Conservation (phyloP, 2,329 filamentous ascomycete species). For the Fusarium heterosporum region DNA sequence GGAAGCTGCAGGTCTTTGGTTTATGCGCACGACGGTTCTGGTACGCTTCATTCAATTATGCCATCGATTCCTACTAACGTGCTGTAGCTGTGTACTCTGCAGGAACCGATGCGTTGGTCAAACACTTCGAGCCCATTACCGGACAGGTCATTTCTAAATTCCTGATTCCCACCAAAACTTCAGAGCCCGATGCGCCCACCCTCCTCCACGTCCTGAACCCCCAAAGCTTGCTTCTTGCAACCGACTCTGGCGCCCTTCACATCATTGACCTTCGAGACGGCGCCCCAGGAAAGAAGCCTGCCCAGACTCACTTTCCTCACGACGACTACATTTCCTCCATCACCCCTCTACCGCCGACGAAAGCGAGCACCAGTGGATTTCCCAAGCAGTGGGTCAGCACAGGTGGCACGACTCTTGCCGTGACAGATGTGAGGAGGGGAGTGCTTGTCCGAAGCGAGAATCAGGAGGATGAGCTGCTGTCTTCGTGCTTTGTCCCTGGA, state of each 20-base stretch:
- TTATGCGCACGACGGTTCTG: constrained; percentile 81
- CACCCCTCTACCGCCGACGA: constrained; percentile 81
- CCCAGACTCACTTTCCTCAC: constrained; percentile 87
- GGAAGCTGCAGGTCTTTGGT: constrained; percentile 87
- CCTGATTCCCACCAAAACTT: constrained; percentile 71
- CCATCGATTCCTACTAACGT: constrained; percentile 4
- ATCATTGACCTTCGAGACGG: constrained; percentile 83
- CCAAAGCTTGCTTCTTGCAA: constrained; percentile 87
- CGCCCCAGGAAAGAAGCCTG: constrained; percentile 70
- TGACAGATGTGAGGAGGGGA: constrained; percentile 88
- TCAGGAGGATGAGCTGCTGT: constrained; percentile 93
- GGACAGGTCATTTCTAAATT: constrained; percentile 85
- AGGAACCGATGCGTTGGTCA: constrained; percentile 69
- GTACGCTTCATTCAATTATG: constrained; percentile 53
- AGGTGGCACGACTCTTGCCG: constrained; percentile 88
- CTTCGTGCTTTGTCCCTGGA: constrained; percentile 80
- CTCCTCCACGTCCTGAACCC: constrained; percentile 87
- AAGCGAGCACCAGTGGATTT: constrained; percentile 86
- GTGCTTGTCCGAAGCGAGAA: constrained; percentile 92
- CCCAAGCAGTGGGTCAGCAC: constrained; percentile 96
- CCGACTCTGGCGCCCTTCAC: constrained; percentile 90
- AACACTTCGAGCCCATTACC: constrained; percentile 67
- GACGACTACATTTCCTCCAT: constrained; percentile 93
- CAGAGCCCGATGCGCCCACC: constrained; percentile 76
- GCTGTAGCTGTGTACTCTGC: constrained; percentile 70